phyloP scores from a whole-genome alignment of 768 basidiomycete genomes.

The Tephrocybe rancida region DNA sequence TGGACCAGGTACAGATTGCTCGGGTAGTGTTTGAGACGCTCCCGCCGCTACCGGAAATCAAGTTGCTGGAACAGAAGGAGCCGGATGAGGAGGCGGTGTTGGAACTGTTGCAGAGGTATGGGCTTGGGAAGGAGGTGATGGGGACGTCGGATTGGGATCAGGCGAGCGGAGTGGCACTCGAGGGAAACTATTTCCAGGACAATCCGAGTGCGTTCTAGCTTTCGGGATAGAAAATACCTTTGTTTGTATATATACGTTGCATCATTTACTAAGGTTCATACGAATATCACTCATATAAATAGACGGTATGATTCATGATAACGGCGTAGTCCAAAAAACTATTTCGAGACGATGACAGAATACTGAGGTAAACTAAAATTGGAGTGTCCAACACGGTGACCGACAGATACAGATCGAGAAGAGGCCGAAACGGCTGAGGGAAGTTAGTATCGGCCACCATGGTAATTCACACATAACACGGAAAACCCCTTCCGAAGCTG shows the following conservation, averaged over 20 bases:
- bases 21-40: conserved; percentile 65
- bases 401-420: too few species aligned
- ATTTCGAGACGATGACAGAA: too few species aligned
- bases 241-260: too few species aligned
- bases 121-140: conserved; percentile 43
- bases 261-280: too few species aligned
- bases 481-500: not conserved
- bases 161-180: conserved; percentile 45
- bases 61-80: conserved; percentile 32
- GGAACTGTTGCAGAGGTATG: conserved; percentile 51
- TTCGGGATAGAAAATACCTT: not conserved
- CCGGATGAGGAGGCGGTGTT: conserved; percentile 45
- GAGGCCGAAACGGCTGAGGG: too few species aligned
- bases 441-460: too few species aligned
- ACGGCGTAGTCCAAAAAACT: too few species aligned
- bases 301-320: too few species aligned
- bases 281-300: too few species aligned
- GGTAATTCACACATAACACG: too few species aligned
- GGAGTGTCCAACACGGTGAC: too few species aligned
- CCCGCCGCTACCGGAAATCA: conserved; percentile 58
- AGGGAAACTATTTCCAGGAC: conserved; percentile 70
- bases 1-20: conserved; percentile 64
- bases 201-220: conserved; percentile 44
- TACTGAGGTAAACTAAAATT: too few species aligned
- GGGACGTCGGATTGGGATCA: conserved; percentile 42